Base-by-base conservation (phyloP, 2,329 filamentous ascomycete genomes). In the Coleophoma cylindrospora region DNA sequence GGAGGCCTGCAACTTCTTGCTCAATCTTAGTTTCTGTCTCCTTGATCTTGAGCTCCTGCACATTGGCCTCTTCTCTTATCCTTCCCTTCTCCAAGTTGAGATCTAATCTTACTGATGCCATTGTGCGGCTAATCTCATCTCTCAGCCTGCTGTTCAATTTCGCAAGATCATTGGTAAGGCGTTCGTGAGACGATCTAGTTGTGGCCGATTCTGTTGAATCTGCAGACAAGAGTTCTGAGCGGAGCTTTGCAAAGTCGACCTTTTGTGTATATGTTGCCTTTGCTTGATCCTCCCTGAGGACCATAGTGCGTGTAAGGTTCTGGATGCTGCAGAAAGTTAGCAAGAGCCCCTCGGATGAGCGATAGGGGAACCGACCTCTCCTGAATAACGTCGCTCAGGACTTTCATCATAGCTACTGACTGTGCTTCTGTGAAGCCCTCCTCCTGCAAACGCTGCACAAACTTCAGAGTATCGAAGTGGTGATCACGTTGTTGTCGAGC, bases 21-120 rank as follows among this genome's bases (percentile, higher is more conserved):
- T 99, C 94, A 63, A 99, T 97, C 71, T 95, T 86, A 51, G 91
- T 96, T 74, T 99, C 94, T 12, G 94, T 97, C 79, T 99, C 94
- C 75, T 96, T 96, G 64, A 99, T 90, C 75, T 96, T 95, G 70
- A 99, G 83, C 70, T 99, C 94, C 73, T 97, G 94, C 51, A 88
- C 87, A 58, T 96, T 95, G 15, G 91, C 91, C 75, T 99, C 94
- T 71, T 99, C 94, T 54, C 94, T 78, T 59, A 97, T 99, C 55
- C 94, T 81, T 13, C 94, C 94, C 74, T 99, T 99, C 66, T 99
- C 94, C 43, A 99, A 74, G 69, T 97, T 99, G 54, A 99, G 73
- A 69, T 99, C 94, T 43, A 99, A 74, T 53, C 92, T 80, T 36
- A 97, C 91, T 54, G 87, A 92, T 6, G 92, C 92, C 71, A 97